Percentiles rank a stretch among this genome's conserved stretches.
These are phyloP conservation scores for Dioscorea cayenensis DNA, from an alignment of 116 monocot species.

Conservation along the genomic window DNA sequence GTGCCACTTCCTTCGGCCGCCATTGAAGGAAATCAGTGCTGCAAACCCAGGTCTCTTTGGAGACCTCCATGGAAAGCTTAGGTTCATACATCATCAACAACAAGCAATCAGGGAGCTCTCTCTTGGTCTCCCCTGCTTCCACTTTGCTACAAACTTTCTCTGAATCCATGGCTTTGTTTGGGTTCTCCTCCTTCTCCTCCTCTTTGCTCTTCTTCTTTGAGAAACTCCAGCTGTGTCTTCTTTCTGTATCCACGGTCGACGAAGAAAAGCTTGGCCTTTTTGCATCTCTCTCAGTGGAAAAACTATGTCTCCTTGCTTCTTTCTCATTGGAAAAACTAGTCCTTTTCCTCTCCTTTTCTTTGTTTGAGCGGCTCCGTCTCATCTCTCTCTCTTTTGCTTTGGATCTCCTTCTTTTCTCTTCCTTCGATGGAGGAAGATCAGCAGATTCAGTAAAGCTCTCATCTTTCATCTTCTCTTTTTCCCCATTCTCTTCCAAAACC, in stretches of 20 bases:
- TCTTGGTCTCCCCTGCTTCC: conserved; percentile 5
- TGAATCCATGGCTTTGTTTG: conserved; percentile 9
- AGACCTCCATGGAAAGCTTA: conserved; percentile 98
- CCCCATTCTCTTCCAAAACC: neutral
- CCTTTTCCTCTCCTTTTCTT: conserved; percentile 44
- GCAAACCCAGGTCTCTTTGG: conserved; percentile 99
- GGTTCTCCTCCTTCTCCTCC: conserved; percentile 4
- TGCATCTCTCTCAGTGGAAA: conserved; percentile 26
- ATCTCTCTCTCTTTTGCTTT: conserved; percentile 28
- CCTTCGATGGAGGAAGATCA: neutral
- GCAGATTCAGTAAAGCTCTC: neutral
- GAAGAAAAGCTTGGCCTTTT: conserved; percentile 37
- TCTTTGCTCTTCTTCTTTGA: conserved; percentile 20
- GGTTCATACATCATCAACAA: conserved; percentile 99
- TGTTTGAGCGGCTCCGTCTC: conserved; percentile 28
- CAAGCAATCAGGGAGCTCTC: conserved; percentile 73
- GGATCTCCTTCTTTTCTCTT: conserved; percentile 11
- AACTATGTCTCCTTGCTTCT: conserved; percentile 35
- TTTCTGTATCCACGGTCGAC: conserved; percentile 6
- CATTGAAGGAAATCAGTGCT: conserved; percentile 72
- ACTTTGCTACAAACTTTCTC: neutral
- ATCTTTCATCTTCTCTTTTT: neutral
- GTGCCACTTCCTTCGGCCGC: conserved; percentile 16
- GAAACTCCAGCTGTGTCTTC: conserved; percentile 37
- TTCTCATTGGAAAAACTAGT: conserved; percentile 61